Conservation (phyloP, 2,329 filamentous ascomycete species). For the Xylaria hypoxylon region DNA sequence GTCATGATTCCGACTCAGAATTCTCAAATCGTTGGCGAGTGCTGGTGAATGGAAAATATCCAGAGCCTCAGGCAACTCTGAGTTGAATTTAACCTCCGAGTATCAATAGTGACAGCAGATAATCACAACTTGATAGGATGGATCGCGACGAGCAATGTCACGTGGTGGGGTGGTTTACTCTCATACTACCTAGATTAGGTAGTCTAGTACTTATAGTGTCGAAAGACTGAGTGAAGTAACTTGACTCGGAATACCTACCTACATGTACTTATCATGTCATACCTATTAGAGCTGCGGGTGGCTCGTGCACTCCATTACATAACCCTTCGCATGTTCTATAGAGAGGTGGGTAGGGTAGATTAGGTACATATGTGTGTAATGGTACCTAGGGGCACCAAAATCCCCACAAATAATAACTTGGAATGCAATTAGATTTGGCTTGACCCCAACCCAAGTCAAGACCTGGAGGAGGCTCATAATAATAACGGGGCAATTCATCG, state of each 20-base stretch:
- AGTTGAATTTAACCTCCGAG: background rate
- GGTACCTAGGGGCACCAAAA: no score
- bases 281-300: slow-evolving; percentile 16
- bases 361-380: slow-evolving; percentile 9
- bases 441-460: slow-evolving; percentile 7
- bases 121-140: slow-evolving; percentile 10
- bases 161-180: slow-evolving; percentile 23
- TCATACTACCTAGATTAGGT: no score
- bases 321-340: no score
- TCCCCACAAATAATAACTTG: slow-evolving; percentile 23
- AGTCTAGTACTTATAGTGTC: no score
- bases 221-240: background rate
- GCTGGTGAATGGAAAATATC: background rate
- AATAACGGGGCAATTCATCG: slow-evolving; percentile 35
- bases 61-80: background rate
- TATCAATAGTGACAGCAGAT: background rate
- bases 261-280: slow-evolving; percentile 6
- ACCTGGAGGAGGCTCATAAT: slow-evolving; percentile 23
- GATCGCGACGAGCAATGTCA: slow-evolving; percentile 20
- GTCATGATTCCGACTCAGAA: slow-evolving; percentile 69
- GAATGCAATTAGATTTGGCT: slow-evolving; percentile 11
- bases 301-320: slow-evolving; percentile 14
- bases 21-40: slow-evolving; percentile 12
- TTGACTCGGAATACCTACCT: slow-evolving; percentile 6
- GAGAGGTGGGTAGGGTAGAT: background rate